Evolutionary conservation across 2,329 filamentous ascomycete species (phyloP).

Genomic region (Cucurbitaria berberidis): DNA sequence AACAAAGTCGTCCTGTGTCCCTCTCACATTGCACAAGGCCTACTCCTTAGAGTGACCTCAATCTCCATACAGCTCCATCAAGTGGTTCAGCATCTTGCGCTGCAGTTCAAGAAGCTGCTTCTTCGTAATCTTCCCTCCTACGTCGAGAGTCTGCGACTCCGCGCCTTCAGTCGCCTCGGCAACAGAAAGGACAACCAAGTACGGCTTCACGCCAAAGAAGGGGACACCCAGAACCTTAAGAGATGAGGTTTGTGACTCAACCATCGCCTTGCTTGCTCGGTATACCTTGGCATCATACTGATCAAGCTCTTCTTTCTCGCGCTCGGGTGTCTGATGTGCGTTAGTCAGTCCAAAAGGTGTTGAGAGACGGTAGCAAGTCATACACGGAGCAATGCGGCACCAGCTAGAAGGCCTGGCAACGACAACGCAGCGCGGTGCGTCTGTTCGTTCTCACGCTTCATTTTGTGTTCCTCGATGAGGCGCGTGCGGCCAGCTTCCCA

Average conservation of each 20-base stretch:
- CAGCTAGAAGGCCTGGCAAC: constrained; percentile 34
- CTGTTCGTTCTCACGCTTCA: constrained; percentile 59
- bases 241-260: constrained; percentile 61
- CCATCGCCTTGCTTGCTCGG: constrained; percentile 64
- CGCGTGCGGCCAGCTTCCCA: constrained; percentile 64
- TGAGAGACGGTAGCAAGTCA: neutral
- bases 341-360: neutral
- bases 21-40: neutral
- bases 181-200: constrained; percentile 32
- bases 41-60: constrained; percentile 4
- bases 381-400: constrained; percentile 32
- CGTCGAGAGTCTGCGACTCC: constrained; percentile 1
- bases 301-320: constrained; percentile 61
- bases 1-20: neutral
- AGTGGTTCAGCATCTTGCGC: constrained; percentile 45
- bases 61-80: constrained; percentile 41
- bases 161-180: constrained; percentile 13
- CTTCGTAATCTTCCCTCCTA: constrained; percentile 31
- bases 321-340: constrained; percentile 50
- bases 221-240: constrained; percentile 59
- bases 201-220: constrained; percentile 38
- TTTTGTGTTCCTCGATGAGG: constrained; percentile 59
- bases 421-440: constrained; percentile 62
- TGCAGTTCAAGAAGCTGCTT: constrained; percentile 39
- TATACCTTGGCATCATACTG: constrained; percentile 69